A percentile compares a stretch with the other conserved stretches of the same genome.
Evolutionary conservation across 306 rosid species (phyloP).

Genomic region (Quercus dentata): DNA sequence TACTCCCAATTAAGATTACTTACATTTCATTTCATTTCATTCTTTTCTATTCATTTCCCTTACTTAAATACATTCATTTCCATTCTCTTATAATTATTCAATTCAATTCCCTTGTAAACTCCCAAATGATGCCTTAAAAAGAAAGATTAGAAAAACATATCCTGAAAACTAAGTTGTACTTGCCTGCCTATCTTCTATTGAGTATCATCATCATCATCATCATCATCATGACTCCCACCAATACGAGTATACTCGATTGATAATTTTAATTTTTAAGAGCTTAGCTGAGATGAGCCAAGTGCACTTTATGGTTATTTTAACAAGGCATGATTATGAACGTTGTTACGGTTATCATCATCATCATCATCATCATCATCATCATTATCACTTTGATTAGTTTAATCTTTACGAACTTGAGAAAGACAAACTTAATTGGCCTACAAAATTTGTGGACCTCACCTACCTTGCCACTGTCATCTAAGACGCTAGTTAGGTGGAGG

Average conservation of each 20-base stretch:
- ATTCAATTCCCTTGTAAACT: too few species aligned
- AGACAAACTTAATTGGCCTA: background rate
- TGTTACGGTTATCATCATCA: constrained; percentile 8
- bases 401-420: background rate
- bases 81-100: too few species aligned
- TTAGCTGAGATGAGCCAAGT: background rate
- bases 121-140: background rate
- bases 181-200: background rate
- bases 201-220: constrained; percentile 4
- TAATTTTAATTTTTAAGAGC: background rate
- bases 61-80: too few species aligned
- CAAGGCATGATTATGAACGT: constrained; percentile 7
- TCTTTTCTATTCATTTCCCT: too few species aligned
- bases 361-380: background rate
- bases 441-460: constrained; percentile 12
- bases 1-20: too few species aligned
- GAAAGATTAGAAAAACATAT: constrained; percentile 22
- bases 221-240: constrained; percentile 39
- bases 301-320: constrained; percentile 11
- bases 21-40: too few species aligned
- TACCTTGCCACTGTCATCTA: background rate
- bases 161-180: constrained; percentile 16
- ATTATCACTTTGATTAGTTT: background rate
- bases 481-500: constrained; percentile 15
- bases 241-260: background rate